Percentiles rank a stretch among this genome's conserved stretches.
Conservation (phyloP, 2,329 filamentous ascomycete genomes). For the Geosmithia flava region DNA sequence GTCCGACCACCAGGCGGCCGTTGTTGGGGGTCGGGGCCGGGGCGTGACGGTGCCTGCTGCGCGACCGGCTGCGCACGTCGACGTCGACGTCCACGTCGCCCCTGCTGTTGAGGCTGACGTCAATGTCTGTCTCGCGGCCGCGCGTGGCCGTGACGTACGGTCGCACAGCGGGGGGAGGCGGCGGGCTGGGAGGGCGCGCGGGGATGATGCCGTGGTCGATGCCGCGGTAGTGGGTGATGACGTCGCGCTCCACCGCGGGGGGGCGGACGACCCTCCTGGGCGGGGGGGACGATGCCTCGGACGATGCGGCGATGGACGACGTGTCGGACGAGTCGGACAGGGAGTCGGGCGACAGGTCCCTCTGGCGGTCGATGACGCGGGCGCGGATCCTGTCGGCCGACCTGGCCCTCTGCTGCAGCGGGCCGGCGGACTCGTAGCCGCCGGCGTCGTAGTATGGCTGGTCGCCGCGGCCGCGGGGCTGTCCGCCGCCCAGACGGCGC, state of each 20-base stretch:
- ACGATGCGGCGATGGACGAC: conserved; percentile 36
- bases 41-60: conserved; percentile 25
- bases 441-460: neutral
- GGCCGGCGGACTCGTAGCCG: neutral
- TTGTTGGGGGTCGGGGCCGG: conserved; percentile 30
- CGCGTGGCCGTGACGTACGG: conserved; percentile 6
- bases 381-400: neutral
- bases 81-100: conserved; percentile 44
- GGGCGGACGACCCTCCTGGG: conserved; percentile 56
- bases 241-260: conserved; percentile 74
- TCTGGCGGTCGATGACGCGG: conserved; percentile 26
- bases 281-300: conserved; percentile 32
- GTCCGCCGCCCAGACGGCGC: neutral
- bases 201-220: conserved; percentile 65
- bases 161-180: conserved; percentile 23
- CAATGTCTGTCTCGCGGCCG: conserved; percentile 47
- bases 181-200: conserved; percentile 29
- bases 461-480: neutral
- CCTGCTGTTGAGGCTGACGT: conserved; percentile 41
- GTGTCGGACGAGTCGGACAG: conserved; percentile 17
- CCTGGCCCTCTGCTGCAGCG: neutral
- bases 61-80: conserved; percentile 9
- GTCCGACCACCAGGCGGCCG: conserved; percentile 13
- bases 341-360: conserved; percentile 18
- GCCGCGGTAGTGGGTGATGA: conserved; percentile 79